Evolutionary conservation across 106 monocot genomes (phyloP), one percentile per base, ranked within the genome.

Genomic region (Triglochin maritima): DNA sequence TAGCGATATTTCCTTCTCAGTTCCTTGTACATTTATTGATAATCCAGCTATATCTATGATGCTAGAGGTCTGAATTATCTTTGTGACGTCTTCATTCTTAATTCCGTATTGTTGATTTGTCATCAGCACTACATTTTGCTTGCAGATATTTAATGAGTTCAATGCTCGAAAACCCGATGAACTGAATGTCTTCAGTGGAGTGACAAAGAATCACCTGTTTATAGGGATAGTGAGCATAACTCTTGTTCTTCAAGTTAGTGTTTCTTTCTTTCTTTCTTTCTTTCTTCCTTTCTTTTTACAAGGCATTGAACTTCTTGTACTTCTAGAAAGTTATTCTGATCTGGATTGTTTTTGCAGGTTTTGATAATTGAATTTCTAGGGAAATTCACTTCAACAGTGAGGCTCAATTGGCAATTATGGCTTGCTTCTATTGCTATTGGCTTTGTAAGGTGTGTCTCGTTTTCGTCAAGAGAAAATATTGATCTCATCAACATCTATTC

Each of bases 81-180:
- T 16, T 59, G 5, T 11, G 5, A 59, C 3, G 58, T 15, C 15
- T 59, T 11, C 58, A 64, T 29, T 3, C 15, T 66, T 16, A 0
- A 45, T 50, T 53, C 60, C 9, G 8, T 67, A 12, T 60, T 6
- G 5, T 9, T 53, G 6, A 10, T 56, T 46, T 53, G 17, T 58
- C 42, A 16, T 47, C 5, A 29, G 49, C 59, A 4, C 12, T 10
- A 2, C 4, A 11, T 29, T 63, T 74, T 48, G 17, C 42, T 67
- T n/a, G 51, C 74, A 96, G 95, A 60, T 96, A 51, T 96, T 96
- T 73, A 96, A 96, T 62, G 95, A 96, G 76, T 96, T 96, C 71
- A 96, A 96, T 75, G 87, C 95, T 15, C 78, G 95, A 50, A 96
- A 96, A 72, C 95, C 95, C 12, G 95, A 90, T 60, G 85, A 96